Base-by-base conservation (phyloP, 1,284 basidiomycete species). In the Rhodotorula sp. region DNA sequence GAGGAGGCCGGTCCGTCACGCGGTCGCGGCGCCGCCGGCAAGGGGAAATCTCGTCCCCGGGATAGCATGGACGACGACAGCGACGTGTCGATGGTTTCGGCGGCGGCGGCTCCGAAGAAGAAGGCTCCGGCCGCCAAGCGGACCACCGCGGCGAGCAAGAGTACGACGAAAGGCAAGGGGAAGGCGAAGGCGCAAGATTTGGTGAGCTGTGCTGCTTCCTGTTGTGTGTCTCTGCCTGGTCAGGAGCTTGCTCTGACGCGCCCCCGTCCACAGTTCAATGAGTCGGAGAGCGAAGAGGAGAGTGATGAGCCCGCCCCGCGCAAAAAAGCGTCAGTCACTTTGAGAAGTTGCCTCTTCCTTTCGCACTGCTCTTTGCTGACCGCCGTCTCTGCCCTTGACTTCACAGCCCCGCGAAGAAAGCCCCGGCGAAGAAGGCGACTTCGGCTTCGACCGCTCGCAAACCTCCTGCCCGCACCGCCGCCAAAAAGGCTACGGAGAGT, bases 311-410 rank as follows among this genome's bases (percentile, higher is more conserved):
- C 20, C 86, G 87, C 1, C 87, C 88, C n/a, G 81, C 84, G 5
- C 86, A 88, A 14, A 87, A 87, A 62, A 86, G 87, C 54, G 84
- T 84, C n/a, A 82, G 82, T 1, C 80, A 81, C 5, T 29, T 18
- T 23, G 46, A 15, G 43, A 57, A 15, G 1, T n/a, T 20, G 18
- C 21, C 18, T 15, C n/a, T 20, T 54, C 34, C 16, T 58, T 34
- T 34, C 34, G 80, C 85, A 6, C 34, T 21, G 4, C 23, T 3
- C 26, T 1, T 20, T 26, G 1, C n/a, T 16, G 39, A 12, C 39
- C 10, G 10, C 10, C 39, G 2, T 43, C 39, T 43, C 8, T 43
- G 39, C n/a, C 5, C 16, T 6, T 46, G 16, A 0, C 1, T 3
- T 21, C 3, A 43, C 64, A 69, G 64, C 5, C 51, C 63, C 1